Conservation (phyloP, 2,329 filamentous ascomycete genomes). For the Nothophoma quercina region DNA sequence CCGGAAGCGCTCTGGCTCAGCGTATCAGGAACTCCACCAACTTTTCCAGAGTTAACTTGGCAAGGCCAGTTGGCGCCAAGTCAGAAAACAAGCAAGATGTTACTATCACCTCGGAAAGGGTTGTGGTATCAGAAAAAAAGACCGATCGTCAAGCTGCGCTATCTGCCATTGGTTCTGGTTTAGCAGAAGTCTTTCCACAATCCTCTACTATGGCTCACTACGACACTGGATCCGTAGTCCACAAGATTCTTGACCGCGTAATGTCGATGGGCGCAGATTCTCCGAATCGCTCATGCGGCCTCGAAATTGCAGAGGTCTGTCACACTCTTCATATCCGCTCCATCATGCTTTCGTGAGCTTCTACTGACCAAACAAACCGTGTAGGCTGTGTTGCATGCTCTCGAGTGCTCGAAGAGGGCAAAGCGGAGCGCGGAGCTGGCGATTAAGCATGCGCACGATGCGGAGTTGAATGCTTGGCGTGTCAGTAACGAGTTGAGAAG, state of each 20-base stretch:
- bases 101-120: not conserved
- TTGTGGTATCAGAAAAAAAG: not conserved
- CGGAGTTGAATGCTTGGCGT: slow-evolving; percentile 26
- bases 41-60: slow-evolving; percentile 22
- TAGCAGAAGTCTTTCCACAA: not conserved
- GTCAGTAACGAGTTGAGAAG: slow-evolving; percentile 18
- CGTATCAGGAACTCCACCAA: slow-evolving; percentile 29
- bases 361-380: slow-evolving; percentile 21
- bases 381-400: slow-evolving; percentile 32
- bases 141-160: not conserved
- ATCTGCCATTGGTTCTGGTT: not conserved
- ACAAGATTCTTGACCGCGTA: slow-evolving; percentile 24
- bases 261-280: slow-evolving; percentile 14
- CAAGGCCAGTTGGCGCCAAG: slow-evolving; percentile 8
- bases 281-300: slow-evolving; percentile 24
- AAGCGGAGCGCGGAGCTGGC: slow-evolving; percentile 28
- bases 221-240: slow-evolving; percentile 18
- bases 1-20: slow-evolving; percentile 27
- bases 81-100: not conserved
- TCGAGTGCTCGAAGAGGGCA: slow-evolving; percentile 29
- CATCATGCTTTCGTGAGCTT: slow-evolving; percentile 7
- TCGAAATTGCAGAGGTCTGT: slow-evolving; percentile 40
- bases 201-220: not conserved
- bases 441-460: slow-evolving; percentile 30
- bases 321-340: slow-evolving; percentile 1